Conservation (phyloP, 257 asterid species). For the Salvia rosmarinus region DNA sequence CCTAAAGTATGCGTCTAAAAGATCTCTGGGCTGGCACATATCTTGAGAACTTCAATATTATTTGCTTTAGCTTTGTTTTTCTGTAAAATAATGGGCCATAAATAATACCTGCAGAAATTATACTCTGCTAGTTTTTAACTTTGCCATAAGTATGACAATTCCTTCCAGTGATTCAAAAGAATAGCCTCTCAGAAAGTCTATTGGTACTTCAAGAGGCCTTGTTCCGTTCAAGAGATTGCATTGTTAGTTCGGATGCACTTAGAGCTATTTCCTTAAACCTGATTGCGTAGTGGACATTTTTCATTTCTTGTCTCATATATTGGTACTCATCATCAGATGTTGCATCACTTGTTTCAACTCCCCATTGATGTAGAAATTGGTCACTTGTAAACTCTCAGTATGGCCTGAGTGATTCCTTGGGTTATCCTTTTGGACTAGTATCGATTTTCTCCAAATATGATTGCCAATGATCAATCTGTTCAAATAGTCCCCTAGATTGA, state of each 20-base stretch:
- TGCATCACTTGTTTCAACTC: no score
- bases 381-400: not conserved
- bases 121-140: not conserved
- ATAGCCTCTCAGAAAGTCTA: not conserved
- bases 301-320: not conserved
- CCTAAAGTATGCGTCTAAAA: not conserved
- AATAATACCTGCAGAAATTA: not conserved
- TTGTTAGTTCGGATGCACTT: no score
- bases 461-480: not conserved
- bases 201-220: no score
- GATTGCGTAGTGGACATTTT: no score
- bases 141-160: not conserved
- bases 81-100: not conserved
- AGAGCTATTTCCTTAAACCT: no score
- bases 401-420: no score
- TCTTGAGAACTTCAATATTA: not conserved
- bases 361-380: not conserved
- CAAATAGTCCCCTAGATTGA: not conserved
- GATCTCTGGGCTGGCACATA: not conserved
- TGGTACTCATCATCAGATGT: not conserved
- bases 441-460: not conserved
- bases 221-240: no score
- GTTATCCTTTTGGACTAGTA: not conserved
- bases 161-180: not conserved
- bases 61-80: not conserved